Evolutionary conservation across 306 rosid species (phyloP).

Genomic region (Senna siamea): DNA sequence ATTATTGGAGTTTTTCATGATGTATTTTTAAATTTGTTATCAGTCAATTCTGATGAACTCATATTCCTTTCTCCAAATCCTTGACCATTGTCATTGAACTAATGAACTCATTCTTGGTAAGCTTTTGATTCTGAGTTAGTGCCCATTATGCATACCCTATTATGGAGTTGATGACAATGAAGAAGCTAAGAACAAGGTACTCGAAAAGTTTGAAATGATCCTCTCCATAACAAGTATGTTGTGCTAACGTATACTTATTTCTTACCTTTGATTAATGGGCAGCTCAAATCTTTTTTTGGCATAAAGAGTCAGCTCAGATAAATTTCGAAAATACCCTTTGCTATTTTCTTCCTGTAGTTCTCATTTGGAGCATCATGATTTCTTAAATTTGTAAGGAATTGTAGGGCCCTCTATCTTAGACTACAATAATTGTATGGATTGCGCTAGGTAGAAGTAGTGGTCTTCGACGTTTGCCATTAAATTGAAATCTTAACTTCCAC

Average conservation of each 20-base stretch:
- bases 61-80: background rate
- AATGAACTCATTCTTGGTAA: conserved; percentile 5
- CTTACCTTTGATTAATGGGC: no score
- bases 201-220: background rate
- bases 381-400: background rate
- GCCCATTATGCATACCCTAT: conserved; percentile 1
- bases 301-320: no score
- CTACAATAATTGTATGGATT: background rate
- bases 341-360: background rate
- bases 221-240: no score
- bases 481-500: conserved; percentile 10
- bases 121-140: conserved; percentile 13
- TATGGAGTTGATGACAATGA: conserved; percentile 19
- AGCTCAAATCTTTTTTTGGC: no score
- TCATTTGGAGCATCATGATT: background rate
- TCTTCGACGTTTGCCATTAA: conserved; percentile 28
- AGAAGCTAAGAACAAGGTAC: background rate
- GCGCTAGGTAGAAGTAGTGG: background rate
- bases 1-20: background rate
- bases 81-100: background rate
- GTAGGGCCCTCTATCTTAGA: conserved; percentile 3
- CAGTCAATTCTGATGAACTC: background rate
- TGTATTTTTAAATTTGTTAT: background rate
- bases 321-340: no score
- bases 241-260: no score